A percentile compares a stretch with the other conserved stretches of the same genome.
Conservation (phyloP, 345 rosid genomes). For the Camelina laxa region DNA sequence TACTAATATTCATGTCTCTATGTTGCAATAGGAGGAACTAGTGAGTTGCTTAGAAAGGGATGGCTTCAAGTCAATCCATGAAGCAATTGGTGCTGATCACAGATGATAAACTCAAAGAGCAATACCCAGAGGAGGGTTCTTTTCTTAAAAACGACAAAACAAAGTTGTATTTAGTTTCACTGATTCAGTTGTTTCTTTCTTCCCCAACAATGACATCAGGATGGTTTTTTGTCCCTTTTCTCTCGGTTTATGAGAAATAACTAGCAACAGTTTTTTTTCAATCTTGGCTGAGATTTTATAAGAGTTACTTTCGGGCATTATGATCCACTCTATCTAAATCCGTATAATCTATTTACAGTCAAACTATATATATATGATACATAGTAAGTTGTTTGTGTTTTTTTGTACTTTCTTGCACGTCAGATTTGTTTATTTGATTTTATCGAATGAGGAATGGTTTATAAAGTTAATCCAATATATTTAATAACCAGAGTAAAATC, state of each 20-base stretch:
- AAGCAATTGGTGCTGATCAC: conserved; percentile 93
- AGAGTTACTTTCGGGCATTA: not conserved
- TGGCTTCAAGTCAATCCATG: conserved; percentile 80
- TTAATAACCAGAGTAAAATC: too few relatives aligned
- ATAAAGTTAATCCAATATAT: too few relatives aligned
- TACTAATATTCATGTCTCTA: not conserved
- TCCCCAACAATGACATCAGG: not conserved
- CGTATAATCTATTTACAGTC: conserved; percentile 6
- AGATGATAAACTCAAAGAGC: conserved; percentile 46
- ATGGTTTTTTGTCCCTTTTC: conserved; percentile 8
- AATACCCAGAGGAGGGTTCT: conserved; percentile 17
- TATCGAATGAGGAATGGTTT: too few relatives aligned
- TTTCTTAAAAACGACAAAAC: not conserved
- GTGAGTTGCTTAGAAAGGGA: conserved; percentile 86
- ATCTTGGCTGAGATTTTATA: conserved; percentile 11
- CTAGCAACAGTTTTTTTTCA: not conserved
- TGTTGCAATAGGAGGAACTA: conserved; percentile 67
- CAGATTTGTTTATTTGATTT: too few relatives aligned
- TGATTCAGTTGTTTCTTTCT: conserved; percentile 34
- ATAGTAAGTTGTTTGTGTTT: too few relatives aligned
- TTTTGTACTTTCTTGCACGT: too few relatives aligned
- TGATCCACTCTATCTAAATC: not conserved
- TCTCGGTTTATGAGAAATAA: conserved; percentile 20
- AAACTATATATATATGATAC: too few relatives aligned
- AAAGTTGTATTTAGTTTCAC: conserved; percentile 29